phyloP scores from a whole-genome alignment of 352 stramenopile species.

The Detonula confervacea region DNA sequence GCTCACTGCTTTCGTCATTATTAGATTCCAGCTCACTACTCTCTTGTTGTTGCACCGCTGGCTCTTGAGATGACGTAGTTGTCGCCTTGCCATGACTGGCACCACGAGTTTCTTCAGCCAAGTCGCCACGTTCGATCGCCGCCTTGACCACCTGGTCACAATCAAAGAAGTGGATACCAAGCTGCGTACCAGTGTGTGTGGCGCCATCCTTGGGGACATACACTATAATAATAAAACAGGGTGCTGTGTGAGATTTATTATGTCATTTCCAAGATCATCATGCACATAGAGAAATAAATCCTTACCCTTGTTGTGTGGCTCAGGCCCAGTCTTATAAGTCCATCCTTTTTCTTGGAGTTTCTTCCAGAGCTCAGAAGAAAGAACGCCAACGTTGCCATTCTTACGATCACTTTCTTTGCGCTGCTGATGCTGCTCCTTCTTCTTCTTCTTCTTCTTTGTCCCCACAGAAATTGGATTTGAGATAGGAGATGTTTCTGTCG shows the following conservation, averaged over 20 bases:
- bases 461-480: slow-evolving; percentile 12
- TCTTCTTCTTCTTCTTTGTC: background rate
- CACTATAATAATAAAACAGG: slow-evolving; percentile 26
- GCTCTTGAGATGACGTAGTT: background rate
- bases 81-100: background rate
- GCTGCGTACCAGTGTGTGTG: slow-evolving; percentile 37
- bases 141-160: slow-evolving; percentile 37
- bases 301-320: slow-evolving; percentile 54
- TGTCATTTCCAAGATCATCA: no score
- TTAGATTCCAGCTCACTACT: background rate
- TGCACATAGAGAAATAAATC: no score
- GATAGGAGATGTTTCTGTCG: slow-evolving; percentile 20
- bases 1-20: background rate
- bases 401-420: background rate
- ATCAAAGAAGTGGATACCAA: slow-evolving; percentile 61
- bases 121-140: slow-evolving; percentile 48
- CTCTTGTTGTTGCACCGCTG: background rate
- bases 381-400: background rate
- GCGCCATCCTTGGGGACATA: slow-evolving; percentile 56
- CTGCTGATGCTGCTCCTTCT: no score
- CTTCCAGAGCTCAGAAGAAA: slow-evolving; percentile 48
- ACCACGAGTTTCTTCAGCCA: background rate
- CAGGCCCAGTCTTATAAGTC: slow-evolving; percentile 40
- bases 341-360: slow-evolving; percentile 46
- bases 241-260: no score